Evolutionary conservation across 2,329 filamentous ascomycete species (phyloP), one percentile per base, ranked within the genome.

Genomic region (Aphanocladium album): DNA sequence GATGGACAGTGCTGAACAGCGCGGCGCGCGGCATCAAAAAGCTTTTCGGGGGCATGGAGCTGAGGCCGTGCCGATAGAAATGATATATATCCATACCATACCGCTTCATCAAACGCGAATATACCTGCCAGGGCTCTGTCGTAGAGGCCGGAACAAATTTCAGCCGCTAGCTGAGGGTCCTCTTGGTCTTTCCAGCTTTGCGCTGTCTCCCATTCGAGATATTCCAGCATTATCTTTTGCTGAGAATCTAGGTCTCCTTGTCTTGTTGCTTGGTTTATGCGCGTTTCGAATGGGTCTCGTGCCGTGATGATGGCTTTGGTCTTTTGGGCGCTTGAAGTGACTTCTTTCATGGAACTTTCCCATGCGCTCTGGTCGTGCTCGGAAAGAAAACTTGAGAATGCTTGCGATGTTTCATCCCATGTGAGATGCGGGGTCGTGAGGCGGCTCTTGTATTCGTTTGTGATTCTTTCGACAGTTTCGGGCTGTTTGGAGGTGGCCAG

Each of bases 1-100:
- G 92, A 96, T 2, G 95, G 93, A 67, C 93, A 96, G 73, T 98
- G 95, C 47, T 88, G 84, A 11, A 93, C 95, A 14, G 91, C 92
- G 65, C 92, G 85, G 67, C 91, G 87, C 2, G 96, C 80, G 7
- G 93, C 83, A 51, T 90, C 83, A 11, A 96, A 81, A 41, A 89
- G 74, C 33, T 68, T 69, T 37, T 66, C 67, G 73, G 81, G 60
- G 71, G 74, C 60, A 69, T 74, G 65, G 60, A 72, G 47, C 64
- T 75, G 64, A 66, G 70, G 66, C 73, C 76, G 59, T 65, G 74
- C 82, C n/a, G 79, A 81, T 52, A 95, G 76, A 65, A 91, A 92
- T 63, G 91, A 89, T 30, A 91, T 79, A 67, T 92, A 91, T 65
- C 96, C 91, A 69, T 89, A 86, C 93, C 93, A 98, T 47, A 89